Conservation (phyloP, 192 early-diverging fungal species). For the Dimargaris cristalligena region DNA sequence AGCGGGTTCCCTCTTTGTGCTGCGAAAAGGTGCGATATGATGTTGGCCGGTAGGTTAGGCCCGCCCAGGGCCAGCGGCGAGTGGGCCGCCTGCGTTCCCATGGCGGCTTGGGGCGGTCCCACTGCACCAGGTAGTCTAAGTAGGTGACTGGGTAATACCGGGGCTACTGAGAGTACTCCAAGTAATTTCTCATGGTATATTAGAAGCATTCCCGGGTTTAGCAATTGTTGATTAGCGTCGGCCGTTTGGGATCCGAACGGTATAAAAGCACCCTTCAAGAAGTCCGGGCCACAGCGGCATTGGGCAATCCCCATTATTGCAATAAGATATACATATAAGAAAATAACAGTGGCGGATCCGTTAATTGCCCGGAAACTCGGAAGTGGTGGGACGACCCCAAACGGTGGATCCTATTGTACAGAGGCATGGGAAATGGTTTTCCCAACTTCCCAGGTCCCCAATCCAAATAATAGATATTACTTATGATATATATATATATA, state of each 20-base stretch:
- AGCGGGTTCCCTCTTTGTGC: too few species aligned
- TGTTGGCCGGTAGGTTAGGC: too few species aligned
- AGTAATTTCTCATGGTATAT: constrained; percentile 5
- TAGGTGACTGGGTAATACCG: too few species aligned
- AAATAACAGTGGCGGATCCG: neutral
- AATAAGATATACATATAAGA: neutral
- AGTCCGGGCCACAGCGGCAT: too few species aligned
- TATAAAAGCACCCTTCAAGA: constrained; percentile 10
- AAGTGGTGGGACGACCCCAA: neutral
- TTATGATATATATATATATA: neutral
- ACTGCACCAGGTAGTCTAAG: too few species aligned
- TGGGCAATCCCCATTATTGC: neutral
- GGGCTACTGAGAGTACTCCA: neutral
- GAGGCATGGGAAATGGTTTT: neutral
- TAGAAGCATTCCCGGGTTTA: constrained; percentile 7
- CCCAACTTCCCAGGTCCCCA: neutral
- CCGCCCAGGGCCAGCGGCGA: too few species aligned
- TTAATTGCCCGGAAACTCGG: neutral
- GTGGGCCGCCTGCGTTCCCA: too few species aligned
- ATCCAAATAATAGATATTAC: neutral
- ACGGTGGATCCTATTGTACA: neutral
- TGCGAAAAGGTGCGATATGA: too few species aligned
- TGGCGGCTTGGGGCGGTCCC: too few species aligned
- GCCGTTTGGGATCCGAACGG: neutral
- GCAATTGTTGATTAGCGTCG: neutral